Conservation (phyloP, 164 flowering plant species). For the Houttuynia cordata region DNA sequence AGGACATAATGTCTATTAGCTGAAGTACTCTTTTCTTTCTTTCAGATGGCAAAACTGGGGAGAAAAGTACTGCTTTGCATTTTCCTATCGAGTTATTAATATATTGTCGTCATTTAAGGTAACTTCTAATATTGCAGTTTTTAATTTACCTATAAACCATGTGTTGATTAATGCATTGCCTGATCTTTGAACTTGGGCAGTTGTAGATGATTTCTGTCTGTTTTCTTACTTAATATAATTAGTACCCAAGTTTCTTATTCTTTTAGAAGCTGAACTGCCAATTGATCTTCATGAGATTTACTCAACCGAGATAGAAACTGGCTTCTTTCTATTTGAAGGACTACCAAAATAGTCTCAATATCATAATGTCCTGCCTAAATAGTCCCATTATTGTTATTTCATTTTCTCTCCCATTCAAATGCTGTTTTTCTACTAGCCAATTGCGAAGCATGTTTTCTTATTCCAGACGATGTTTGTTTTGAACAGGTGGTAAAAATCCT, state of each 20-base stretch:
- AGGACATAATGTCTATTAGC: not conserved
- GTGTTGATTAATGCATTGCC: too few relatives aligned
- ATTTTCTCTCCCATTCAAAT: too few relatives aligned
- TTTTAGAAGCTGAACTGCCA: too few relatives aligned
- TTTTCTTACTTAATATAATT: too few relatives aligned
- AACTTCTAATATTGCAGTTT: slow-evolving; percentile 1
- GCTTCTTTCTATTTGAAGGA: not conserved
- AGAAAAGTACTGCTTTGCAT: slow-evolving; percentile 22
- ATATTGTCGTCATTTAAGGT: slow-evolving; percentile 55
- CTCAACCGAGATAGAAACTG: too few relatives aligned
- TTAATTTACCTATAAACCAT: not conserved
- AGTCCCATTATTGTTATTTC: not conserved
- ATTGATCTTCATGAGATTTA: too few relatives aligned
- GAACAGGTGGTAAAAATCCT: slow-evolving; percentile 58
- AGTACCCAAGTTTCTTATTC: too few relatives aligned
- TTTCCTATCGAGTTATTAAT: slow-evolving; percentile 27
- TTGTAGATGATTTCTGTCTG: too few relatives aligned
- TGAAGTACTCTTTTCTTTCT: not conserved
- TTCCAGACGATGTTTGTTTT: slow-evolving; percentile 2
- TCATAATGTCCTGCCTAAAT: too few relatives aligned
- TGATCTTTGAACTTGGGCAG: too few relatives aligned
- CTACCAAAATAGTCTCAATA: not conserved
- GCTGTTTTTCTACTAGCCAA: too few relatives aligned
- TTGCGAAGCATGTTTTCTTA: too few relatives aligned
- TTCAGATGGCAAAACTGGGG: slow-evolving; percentile 67